Evolutionary conservation across 2,329 filamentous ascomycete species (phyloP).

Genomic region (Fusarium bactridioides): DNA sequence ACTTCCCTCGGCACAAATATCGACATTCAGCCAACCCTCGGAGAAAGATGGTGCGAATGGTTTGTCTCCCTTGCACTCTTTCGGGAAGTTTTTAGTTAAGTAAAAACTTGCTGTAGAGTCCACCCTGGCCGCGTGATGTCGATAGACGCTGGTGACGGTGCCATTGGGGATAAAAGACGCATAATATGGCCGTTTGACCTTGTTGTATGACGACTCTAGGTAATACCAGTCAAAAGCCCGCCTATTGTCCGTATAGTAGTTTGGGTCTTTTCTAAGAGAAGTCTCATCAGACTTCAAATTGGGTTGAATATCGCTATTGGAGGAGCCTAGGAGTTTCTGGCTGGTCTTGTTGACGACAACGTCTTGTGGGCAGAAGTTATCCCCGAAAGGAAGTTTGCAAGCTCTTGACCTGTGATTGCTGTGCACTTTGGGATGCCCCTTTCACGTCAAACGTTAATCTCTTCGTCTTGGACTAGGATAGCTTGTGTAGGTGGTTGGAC

Average conservation of each 20-base stretch:
- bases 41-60: neutral
- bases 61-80: neutral
- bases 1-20: constrained; percentile 9
- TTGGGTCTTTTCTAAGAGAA: no score
- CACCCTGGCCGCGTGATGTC: constrained; percentile 12
- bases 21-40: neutral
- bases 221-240: neutral
- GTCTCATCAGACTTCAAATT: neutral
- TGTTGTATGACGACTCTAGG: no score
- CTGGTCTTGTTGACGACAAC: neutral
- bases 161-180: constrained; percentile 1
- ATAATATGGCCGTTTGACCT: neutral
- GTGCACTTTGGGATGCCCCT: neutral
- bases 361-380: neutral
- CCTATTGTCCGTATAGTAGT: neutral
- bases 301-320: neutral
- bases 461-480: constrained; percentile 9
- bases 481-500: constrained; percentile 3
- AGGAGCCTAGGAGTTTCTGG: neutral
- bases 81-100: neutral
- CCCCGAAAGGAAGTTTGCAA: no score
- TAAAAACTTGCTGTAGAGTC: constrained; percentile 2
- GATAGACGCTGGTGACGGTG: constrained; percentile 1
- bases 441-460: neutral
- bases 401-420: no score